Base-by-base conservation (phyloP, 2,329 filamentous ascomycete genomes). In the Cercospora berteroae region DNA sequence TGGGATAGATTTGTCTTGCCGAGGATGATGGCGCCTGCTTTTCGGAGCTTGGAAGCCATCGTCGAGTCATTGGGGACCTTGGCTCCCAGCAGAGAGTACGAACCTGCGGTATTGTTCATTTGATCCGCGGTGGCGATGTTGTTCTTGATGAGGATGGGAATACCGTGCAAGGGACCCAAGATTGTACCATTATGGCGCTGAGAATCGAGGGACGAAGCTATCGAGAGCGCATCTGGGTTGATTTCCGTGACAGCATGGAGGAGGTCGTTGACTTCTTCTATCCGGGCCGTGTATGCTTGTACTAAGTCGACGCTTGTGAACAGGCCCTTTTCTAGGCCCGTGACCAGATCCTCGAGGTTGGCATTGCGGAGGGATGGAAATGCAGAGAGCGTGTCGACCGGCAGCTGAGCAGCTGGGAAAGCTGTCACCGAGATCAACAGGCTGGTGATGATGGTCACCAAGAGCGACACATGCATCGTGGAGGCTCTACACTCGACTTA, bases 61-160 rank as follows among this genome's bases (percentile, higher is more conserved):
- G 86, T 87, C 10, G 85, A 83, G 71, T 91, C 89, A 23, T 79
- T 75, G 8, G 83, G 81, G 0, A 87, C 82, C 70, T 82, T 85
- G 8, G 88, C 84, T 0, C 88, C 87, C 0, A 88, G 73, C 0
- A 92, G 80, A 1, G 87, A 84, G 69, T 84, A 89, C 0, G 89
- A 91, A 2, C 89, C 89, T 3, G 88, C 84, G 1, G 86, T 88
- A 69, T 86, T 90, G 73, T 87, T 84, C 86, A 90, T 88, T 67
- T 81, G 76, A 73, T 90, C 88, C 2, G 78, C 75, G 0, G 88
- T 90, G 13, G 85, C 88, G 59, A 91, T 89, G 74, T 88, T 89
- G 77, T 89, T 86, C 76, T 91, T 91, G 78, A 90, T 81, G 5
- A 90, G 77, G 25, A 90, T 84, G 0, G 88, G 89, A 4, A 90